Base-by-base conservation (phyloP, 495 filamentous ascomycete species). In the Monascus purpureus region DNA sequence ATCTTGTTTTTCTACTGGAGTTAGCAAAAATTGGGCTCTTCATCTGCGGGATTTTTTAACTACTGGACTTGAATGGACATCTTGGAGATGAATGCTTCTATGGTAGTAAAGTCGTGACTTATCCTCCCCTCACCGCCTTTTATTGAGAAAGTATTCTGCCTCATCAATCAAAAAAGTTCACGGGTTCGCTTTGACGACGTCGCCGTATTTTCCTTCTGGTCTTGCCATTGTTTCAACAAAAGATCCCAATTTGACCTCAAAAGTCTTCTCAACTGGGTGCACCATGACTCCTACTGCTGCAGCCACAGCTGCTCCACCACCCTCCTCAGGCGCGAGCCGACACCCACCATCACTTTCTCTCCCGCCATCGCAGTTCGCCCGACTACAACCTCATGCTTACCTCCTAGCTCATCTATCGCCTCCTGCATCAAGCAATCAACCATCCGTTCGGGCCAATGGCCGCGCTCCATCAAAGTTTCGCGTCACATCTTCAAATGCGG, bases 361-460 rank as follows among this genome's bases (percentile, higher is more conserved):
- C 35, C 75, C 90, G 1, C 77, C 78, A 28, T 69, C 72, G 18
- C 80, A 82, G 46, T 93, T 93, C 53, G 85, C 86, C 36, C 85
- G 86, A 38, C 75, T 97, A 52, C 77, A 85, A 36, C 90, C 90
- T 6, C 73, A 77, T 40, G 75, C 82, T 19, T 96, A 80, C 65
- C 85, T 96, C 31, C 79, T 86, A 49, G 80, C 82, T 17, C 85
- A 86, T 47, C 80, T 97, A 37, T 63, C 75, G 23, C 67, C 74
- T n/a, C 47, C 70, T 16, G 41, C 61, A 19, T 44, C 67, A n/a
- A 59, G 60, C 36, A 58, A 61, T 20, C 56, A 70, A 3, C 55
- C 72, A n/a, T 58, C 73, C 12, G 55, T 67, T 20, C 80, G 88
- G 40, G 77, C 84, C 42, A 90, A 86, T 53, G 80, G 79, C 33